Percentiles rank a stretch among this genome's conserved stretches.
These are phyloP conservation scores for Hortaea sp. DNA, from an alignment of 2,329 filamentous ascomycete species.

Conservation along the genomic window DNA sequence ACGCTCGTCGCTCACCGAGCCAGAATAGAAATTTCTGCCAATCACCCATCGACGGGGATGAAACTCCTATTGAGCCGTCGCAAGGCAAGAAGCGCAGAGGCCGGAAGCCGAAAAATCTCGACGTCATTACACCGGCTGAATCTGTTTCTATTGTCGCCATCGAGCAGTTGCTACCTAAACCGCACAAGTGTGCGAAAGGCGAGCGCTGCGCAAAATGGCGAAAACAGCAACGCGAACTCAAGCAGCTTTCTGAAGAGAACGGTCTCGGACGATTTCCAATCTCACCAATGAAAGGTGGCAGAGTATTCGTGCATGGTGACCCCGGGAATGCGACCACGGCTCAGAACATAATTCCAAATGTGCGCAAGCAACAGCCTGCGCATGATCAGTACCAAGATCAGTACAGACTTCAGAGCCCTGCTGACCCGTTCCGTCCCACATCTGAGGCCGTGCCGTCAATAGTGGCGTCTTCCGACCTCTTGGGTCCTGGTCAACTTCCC, in stretches of 20 bases:
- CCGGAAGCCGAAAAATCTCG: conserved; percentile 38
- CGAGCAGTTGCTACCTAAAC: conserved; percentile 76
- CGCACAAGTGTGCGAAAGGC: conserved; percentile 76
- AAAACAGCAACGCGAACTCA: conserved; percentile 68
- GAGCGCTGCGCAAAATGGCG: conserved; percentile 75
- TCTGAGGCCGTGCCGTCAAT: conserved; percentile 73
- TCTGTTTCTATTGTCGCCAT: conserved; percentile 88
- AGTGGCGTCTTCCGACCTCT: conserved; percentile 81
- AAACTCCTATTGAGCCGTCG: conserved; percentile 24
- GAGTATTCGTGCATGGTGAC: conserved; percentile 68
- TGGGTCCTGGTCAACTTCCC: conserved; percentile 59
- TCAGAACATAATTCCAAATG: conserved; percentile 40
- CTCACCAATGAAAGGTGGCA: conserved; percentile 50
- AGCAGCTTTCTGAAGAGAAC: conserved; percentile 64
- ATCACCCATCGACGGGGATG: conserved; percentile 16
- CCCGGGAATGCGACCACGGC: conserved; percentile 65
- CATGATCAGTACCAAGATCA: conserved; percentile 4
- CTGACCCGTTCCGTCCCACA: conserved; percentile 46
- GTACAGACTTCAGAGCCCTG: not conserved
- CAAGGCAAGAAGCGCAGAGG: conserved; percentile 29
- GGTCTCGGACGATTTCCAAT: conserved; percentile 45
- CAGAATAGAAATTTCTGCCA: conserved; percentile 10
- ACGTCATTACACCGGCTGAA: conserved; percentile 66
- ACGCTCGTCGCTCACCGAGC: conserved; percentile 15
- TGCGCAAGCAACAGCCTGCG: conserved; percentile 29